phyloP scores from a whole-genome alignment of 345 rosid genomes.

The Adansonia digitata region DNA sequence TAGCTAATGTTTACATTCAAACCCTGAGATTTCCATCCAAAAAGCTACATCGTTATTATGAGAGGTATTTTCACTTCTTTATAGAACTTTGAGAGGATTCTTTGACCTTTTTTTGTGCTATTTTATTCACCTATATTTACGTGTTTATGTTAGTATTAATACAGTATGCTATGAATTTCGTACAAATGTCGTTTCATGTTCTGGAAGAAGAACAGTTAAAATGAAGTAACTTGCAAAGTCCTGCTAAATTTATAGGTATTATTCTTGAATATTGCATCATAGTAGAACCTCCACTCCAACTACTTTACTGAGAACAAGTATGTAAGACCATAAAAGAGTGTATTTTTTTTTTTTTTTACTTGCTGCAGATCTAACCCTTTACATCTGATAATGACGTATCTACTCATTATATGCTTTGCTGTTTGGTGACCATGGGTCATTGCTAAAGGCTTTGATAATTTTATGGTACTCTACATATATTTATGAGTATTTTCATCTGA shows the following conservation, averaged over 20 bases:
- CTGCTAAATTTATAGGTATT: not conserved
- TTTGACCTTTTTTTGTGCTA: not conserved
- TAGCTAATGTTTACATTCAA: conserved; percentile 63
- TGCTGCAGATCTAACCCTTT: not conserved
- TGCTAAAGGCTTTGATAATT: not conserved
- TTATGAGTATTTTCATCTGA: not conserved
- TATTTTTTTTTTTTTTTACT: not conserved
- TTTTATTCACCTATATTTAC: not conserved
- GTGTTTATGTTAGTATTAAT: not conserved
- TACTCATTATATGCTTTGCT: not conserved
- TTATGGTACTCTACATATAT: not conserved
- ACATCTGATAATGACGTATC: not conserved
- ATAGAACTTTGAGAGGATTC: not conserved
- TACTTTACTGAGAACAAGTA: conserved; percentile 1
- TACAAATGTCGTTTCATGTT: not conserved
- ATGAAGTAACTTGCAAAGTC: not conserved
- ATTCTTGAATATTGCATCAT: not conserved
- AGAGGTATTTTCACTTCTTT: conserved; percentile 39
- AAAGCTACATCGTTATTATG: conserved; percentile 58
- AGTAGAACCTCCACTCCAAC: not conserved
- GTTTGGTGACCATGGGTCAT: not conserved
- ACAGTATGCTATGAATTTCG: not conserved
- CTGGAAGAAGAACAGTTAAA: not conserved
- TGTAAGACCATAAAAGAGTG: not conserved
- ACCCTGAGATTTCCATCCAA: conserved; percentile 69